A percentile compares a stretch with the other conserved stretches of the same genome.
These are phyloP conservation scores for Cyberlindnera suaveolens DNA, from an alignment of 805 yeast species.

Conservation along the genomic window DNA sequence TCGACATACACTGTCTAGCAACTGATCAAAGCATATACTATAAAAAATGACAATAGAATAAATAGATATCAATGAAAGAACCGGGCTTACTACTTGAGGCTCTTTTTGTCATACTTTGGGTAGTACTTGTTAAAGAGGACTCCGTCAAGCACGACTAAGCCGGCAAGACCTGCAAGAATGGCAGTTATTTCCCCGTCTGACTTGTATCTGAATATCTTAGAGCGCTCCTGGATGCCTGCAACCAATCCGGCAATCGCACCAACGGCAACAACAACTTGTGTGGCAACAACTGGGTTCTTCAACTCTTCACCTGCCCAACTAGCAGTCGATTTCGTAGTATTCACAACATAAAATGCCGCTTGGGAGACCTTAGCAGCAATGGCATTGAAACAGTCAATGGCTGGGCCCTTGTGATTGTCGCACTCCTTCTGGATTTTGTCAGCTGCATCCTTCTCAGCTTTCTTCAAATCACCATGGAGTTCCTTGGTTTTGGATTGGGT, in stretches of 20 bases:
- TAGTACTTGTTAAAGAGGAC: constrained; percentile 47
- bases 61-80: neutral
- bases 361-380: constrained; percentile 17
- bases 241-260: constrained; percentile 44
- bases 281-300: constrained; percentile 55
- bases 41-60: neutral
- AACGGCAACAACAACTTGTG: constrained; percentile 44
- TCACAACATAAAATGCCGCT: constrained; percentile 17
- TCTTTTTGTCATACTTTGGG: constrained; percentile 44
- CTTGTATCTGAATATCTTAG: constrained; percentile 36
- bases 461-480: constrained; percentile 17
- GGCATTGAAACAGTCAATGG: constrained; percentile 16
- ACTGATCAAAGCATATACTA: neutral
- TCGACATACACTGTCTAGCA: too few species aligned
- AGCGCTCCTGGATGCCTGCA: constrained; percentile 45
- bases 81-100: constrained; percentile 6
- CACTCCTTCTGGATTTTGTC: constrained; percentile 28
- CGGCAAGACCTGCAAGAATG: constrained; percentile 47
- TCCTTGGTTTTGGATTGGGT: constrained; percentile 23
- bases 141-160: constrained; percentile 49
- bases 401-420: constrained; percentile 24
- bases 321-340: constrained; percentile 18
- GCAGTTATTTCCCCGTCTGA: constrained; percentile 41
- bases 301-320: constrained; percentile 34
- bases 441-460: constrained; percentile 30